phyloP scores from a whole-genome alignment of 306 rosid genomes.

The Clitoria ternatea region DNA sequence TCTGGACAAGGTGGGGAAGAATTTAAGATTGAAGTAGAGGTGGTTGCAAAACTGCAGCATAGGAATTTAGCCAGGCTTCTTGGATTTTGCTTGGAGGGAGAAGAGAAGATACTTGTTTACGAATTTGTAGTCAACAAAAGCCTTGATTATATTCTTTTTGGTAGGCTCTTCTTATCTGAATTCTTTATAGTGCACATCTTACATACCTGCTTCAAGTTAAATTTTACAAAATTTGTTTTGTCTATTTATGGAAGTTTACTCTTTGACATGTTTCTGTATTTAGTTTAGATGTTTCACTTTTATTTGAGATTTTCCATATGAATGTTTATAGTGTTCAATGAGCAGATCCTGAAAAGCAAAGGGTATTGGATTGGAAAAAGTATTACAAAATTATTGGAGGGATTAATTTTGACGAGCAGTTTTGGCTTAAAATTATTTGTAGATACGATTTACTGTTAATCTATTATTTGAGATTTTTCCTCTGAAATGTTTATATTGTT shows the following conservation, averaged over 20 bases:
- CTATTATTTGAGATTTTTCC: too few species aligned
- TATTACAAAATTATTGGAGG: slow-evolving; percentile 39
- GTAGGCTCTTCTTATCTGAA: slow-evolving; percentile 14
- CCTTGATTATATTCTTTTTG: slow-evolving; percentile 40
- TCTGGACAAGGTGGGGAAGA: slow-evolving; percentile 44
- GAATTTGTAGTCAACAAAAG: slow-evolving; percentile 47
- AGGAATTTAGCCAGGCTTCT: slow-evolving; percentile 44
- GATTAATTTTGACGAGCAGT: slow-evolving; percentile 57
- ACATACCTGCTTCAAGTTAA: background rate
- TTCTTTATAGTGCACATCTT: background rate
- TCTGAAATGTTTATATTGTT: background rate
- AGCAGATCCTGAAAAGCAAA: slow-evolving; percentile 31
- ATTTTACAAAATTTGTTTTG: background rate
- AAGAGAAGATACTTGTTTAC: slow-evolving; percentile 49
- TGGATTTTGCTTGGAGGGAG: slow-evolving; percentile 50
- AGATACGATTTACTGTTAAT: too few species aligned
- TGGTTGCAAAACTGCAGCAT: slow-evolving; percentile 51
- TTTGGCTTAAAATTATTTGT: slow-evolving; percentile 43
- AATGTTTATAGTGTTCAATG: background rate
- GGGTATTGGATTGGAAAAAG: slow-evolving; percentile 33
- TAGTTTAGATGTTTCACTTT: background rate
- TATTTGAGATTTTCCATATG: too few species aligned
- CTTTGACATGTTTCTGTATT: background rate
- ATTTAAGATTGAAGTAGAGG: slow-evolving; percentile 51
- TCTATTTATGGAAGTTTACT: background rate